Evolutionary conservation across 1,139 yeast genomes (phyloP), one percentile per base, ranked within the genome.

Genomic region (Blastobotrys aristatus): DNA sequence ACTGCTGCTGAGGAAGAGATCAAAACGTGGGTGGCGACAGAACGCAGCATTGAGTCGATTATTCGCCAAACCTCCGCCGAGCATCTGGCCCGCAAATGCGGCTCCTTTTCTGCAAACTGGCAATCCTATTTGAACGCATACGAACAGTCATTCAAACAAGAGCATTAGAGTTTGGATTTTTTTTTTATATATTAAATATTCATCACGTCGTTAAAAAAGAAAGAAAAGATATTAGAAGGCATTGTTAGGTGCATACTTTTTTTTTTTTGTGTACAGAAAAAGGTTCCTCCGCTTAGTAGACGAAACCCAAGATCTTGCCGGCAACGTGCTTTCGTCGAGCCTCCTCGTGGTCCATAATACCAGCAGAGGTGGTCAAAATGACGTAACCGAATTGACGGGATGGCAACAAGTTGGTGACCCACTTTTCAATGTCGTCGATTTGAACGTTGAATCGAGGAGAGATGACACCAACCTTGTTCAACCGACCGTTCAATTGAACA

Each of bases 261-360:
- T 26, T 7, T 26, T 26, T 26, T 26, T 26, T 8, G 7, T 8
- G 30, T 26, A 26, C 11, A 26, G 7, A 26, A 26, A 26, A 8
- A 26, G 11, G 7, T 26, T n/a, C 17, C 21, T 3, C 3, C n/a
- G 21, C 21, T 70, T 83, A 88, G 80, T 90, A 90, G 59, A 90
- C 96, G 74, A 86, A 90, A 68, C 97, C 97, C 69, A 90, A 82
- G 69, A 90, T 84, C 78, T 90, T 90, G 74, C 97, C 97, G 64
- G 97, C 88, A 65, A 90, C 97, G 75, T 92, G 97, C 86, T 92
- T 92, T 84, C 97, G 86, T 83, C 97, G 89, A 65, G 98, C 98
- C 79, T 92, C 98, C 79, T 92, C 98, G 78, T 92, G 98, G 80
- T 92, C 97, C 96, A 92, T 89, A 66, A 92, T 92, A 76, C 98